Conservation (phyloP, 208 protist genomes). For the Crithidia mellificae region DNA sequence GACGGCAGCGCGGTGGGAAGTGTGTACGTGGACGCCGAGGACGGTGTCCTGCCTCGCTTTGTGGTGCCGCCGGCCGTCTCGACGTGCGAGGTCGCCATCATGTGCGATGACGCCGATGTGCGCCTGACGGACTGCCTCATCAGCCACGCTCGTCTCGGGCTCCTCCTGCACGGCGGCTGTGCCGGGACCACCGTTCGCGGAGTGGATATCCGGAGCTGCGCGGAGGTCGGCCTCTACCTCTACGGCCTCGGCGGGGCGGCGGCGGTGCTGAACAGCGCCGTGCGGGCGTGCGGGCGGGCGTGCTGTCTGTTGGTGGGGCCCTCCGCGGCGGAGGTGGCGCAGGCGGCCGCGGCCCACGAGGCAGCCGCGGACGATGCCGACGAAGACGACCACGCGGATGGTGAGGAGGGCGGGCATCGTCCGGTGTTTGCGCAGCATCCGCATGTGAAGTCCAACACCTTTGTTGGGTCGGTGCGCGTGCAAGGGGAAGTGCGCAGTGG, state of each 20-base stretch:
- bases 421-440: conserved; percentile 64
- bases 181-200: conserved; percentile 34
- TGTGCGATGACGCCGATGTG: conserved; percentile 78
- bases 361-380: no score
- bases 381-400: conserved; percentile 35
- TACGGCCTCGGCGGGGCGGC: conserved; percentile 51
- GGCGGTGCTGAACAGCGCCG: conserved; percentile 40
- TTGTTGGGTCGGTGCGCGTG: conserved; percentile 69
- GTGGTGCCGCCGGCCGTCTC: conserved; percentile 29
- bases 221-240: conserved; percentile 61
- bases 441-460: conserved; percentile 43
- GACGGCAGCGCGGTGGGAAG: conserved; percentile 2
- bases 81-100: conserved; percentile 62
- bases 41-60: conserved; percentile 41
- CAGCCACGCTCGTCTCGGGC: conserved; percentile 55
- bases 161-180: conserved; percentile 62
- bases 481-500: conserved; percentile 66
- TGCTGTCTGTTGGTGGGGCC: conserved; percentile 67
- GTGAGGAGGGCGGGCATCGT: neutral
- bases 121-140: conserved; percentile 61
- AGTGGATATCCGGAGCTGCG: conserved; percentile 54
- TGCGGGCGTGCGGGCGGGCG: conserved; percentile 59
- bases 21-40: conserved; percentile 13
- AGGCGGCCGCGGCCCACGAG: conserved; percentile 24
- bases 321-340: conserved; percentile 35